Evolutionary conservation across 352 stramenopile genomes (phyloP), one percentile per base, ranked within the genome.

Genomic region (Pythium coloratum): DNA sequence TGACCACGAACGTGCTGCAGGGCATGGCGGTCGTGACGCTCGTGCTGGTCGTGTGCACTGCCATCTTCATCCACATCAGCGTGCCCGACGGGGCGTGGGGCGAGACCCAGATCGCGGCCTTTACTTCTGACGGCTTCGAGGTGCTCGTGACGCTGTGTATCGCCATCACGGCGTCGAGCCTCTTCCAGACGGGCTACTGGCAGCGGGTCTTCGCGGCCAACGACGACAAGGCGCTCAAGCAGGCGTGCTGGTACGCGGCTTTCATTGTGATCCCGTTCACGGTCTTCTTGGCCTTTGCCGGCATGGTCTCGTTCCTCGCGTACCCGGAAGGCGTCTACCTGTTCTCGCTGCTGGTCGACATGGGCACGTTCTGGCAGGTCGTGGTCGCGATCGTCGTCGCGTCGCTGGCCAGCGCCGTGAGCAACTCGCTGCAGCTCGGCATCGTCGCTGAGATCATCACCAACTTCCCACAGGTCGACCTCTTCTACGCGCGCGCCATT

Each of bases 131-230:
- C 5, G 84, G 84, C 40, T 90, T 92, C 50, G 80, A 92, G 67
- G 79, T 82, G 12, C 64, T 92, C 2, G 76, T 92, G 57, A 92
- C 84, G 51, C 74, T 92, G 8, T 76, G 79, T 18, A 89, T 92
- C 59, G 84, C 84, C 24, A 66, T 91, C 12, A 84, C 77, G 18
- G 76, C 82, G 10, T 80, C 82, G 9, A 90, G 84, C 47, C 69
- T 92, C 28, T 92, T 92, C 71, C 88, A 90, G 70, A 91, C 84
- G 51, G 82, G 82, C 56, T 92, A 84, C 57, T 92, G 84, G 84
- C 84, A 91, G 67, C 82, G 84, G 33, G 83, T 90, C 47, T 91
- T 84, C 65, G 69, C 78, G 0, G 81, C 78, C 6, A 80, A 82
- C 3, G 77, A 86, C 64, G 75, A 90, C 64, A 59, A 57, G 18